These are phyloP conservation scores for Daldinia grandis DNA, from an alignment of 495 filamentous ascomycete genomes.

Conservation along the genomic window DNA sequence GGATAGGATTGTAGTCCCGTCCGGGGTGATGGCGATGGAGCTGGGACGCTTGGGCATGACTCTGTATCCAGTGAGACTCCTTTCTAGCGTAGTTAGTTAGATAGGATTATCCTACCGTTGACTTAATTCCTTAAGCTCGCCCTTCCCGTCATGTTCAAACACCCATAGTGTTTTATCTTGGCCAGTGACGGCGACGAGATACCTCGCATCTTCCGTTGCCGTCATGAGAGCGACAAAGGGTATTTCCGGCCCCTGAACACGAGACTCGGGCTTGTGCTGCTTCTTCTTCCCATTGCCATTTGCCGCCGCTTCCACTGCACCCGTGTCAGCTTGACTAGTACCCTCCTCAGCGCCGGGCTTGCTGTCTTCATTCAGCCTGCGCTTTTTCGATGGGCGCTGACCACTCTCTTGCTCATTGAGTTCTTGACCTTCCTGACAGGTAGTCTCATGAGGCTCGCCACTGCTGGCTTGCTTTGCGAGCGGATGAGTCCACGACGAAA, in stretches of 20 bases:
- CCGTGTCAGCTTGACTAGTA: constrained; percentile 15
- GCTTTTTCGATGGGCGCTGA: constrained; percentile 41
- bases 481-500: constrained; percentile 60
- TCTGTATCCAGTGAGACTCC: constrained; percentile 53
- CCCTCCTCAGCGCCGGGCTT: constrained; percentile 22
- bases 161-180: constrained; percentile 93
- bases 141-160: constrained; percentile 69
- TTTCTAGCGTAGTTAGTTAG: neutral
- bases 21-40: constrained; percentile 71
- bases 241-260: constrained; percentile 40
- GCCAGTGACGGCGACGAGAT: constrained; percentile 79
- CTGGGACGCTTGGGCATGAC: constrained; percentile 89
- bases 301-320: constrained; percentile 5
- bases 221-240: constrained; percentile 65
- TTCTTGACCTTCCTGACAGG: constrained; percentile 33
- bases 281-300: constrained; percentile 29
- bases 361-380: constrained; percentile 43
- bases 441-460: constrained; percentile 23
- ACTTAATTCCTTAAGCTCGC: constrained; percentile 72
- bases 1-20: constrained; percentile 74
- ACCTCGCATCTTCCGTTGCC: constrained; percentile 65
- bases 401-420: constrained; percentile 33
- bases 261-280: constrained; percentile 25
- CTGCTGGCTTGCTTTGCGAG: constrained; percentile 30
- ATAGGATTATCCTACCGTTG: constrained; percentile 65